These are phyloP conservation scores for Apiotrichum laibachii DNA, from an alignment of 1,284 basidiomycete genomes.

Conservation along the genomic window DNA sequence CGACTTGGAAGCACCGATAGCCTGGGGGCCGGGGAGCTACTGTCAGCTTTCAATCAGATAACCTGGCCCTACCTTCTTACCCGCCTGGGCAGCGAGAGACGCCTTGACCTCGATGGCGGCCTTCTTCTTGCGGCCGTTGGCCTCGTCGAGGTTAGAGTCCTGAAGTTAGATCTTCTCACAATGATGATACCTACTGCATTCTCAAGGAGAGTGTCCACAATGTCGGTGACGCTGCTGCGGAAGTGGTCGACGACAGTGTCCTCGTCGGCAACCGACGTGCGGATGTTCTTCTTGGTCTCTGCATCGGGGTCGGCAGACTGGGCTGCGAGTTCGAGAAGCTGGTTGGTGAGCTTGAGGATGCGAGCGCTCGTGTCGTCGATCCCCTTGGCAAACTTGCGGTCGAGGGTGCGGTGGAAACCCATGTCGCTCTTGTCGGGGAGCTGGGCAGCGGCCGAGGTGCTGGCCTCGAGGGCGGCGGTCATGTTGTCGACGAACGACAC, in stretches of 20 bases:
- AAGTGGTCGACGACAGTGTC: conserved; percentile 83
- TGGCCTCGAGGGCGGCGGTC: conserved; percentile 38
- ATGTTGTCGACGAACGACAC: conserved; percentile 35
- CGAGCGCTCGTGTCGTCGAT: conserved; percentile 36
- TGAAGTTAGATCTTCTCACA: conserved; percentile 35
- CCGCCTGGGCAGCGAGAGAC: conserved; percentile 25
- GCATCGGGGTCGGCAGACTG: conserved; percentile 33
- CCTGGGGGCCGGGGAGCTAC: conserved; percentile 35
- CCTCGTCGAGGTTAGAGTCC: conserved; percentile 79
- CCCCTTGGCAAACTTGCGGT: conserved; percentile 61
- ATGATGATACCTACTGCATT: conserved; percentile 61
- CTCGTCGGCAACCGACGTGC: conserved; percentile 56
- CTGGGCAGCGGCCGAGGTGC: conserved; percentile 43
- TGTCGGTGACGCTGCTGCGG: conserved; percentile 67
- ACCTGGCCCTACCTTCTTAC: conserved; percentile 9
- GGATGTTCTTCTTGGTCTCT: conserved; percentile 50
- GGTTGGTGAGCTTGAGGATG: conserved; percentile 59
- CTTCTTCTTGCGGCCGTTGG: conserved; percentile 68
- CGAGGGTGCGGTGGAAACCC: conserved; percentile 78
- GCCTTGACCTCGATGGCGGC: conserved; percentile 43
- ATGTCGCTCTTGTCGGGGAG: conserved; percentile 60
- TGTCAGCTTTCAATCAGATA: background rate
- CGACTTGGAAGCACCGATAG: background rate
- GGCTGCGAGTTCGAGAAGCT: conserved; percentile 60
- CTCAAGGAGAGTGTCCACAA: conserved; percentile 81